These are phyloP conservation scores for Euphorbia peplus DNA, from an alignment of 345 rosid species.

Conservation along the genomic window DNA sequence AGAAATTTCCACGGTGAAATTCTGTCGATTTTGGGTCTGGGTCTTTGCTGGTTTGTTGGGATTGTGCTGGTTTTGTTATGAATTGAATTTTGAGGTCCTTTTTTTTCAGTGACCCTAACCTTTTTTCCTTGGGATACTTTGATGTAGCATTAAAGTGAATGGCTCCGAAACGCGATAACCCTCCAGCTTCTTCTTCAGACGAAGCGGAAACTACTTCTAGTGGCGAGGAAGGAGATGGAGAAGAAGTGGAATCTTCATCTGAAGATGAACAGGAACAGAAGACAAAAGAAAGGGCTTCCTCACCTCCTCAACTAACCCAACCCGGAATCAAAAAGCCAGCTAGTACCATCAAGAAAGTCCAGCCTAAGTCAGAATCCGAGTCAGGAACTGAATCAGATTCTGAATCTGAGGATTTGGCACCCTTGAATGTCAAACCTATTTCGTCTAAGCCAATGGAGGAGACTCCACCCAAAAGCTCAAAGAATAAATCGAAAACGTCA, in stretches of 20 bases:
- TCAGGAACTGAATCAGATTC: background rate
- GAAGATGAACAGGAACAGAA: slow-evolving; percentile 1
- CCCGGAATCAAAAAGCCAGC: background rate
- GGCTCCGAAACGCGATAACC: slow-evolving; percentile 37
- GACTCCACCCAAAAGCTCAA: background rate
- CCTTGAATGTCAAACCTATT: slow-evolving; percentile 5
- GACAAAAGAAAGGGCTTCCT: background rate
- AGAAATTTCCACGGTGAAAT: too few species aligned
- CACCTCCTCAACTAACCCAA: background rate
- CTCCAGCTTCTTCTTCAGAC: slow-evolving; percentile 33
- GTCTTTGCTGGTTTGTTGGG: too few species aligned
- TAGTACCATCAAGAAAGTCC: background rate
- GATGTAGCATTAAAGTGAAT: background rate
- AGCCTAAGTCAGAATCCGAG: background rate
- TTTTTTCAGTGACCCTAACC: too few species aligned
- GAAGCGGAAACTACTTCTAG: slow-evolving; percentile 18
- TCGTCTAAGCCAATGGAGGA: slow-evolving; percentile 15
- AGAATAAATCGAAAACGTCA: slow-evolving; percentile 1
- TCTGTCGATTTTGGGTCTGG: too few species aligned
- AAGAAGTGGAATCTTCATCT: slow-evolving; percentile 3
- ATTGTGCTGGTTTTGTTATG: too few species aligned
- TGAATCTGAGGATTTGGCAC: background rate
- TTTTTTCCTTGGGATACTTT: background rate
- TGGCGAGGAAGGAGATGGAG: slow-evolving; percentile 29
- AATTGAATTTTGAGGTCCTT: too few species aligned